These are phyloP conservation scores for Plasmodium knowlesi DNA, from an alignment of 169 alveolate species.

Conservation along the genomic window DNA sequence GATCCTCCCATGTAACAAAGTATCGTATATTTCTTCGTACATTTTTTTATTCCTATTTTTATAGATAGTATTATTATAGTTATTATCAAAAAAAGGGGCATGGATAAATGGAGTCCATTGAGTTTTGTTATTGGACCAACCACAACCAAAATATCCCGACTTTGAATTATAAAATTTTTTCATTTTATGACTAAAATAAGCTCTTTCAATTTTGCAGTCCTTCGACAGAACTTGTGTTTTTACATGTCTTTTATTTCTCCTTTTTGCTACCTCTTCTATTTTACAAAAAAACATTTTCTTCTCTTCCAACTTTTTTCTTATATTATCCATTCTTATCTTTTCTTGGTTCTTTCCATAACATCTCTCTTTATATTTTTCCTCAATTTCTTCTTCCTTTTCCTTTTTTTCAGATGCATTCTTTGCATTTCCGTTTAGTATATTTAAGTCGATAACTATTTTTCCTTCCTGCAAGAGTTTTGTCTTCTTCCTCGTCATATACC, in stretches of 20 bases:
- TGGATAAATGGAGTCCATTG: conserved; percentile 76
- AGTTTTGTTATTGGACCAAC: conserved; percentile 73
- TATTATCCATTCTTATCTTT: conserved; percentile 24
- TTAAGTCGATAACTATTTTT: conserved; percentile 56
- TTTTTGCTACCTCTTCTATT: conserved; percentile 67
- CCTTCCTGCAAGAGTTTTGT: conserved; percentile 65
- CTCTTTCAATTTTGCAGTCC: conserved; percentile 71
- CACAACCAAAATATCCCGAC: conserved; percentile 73
- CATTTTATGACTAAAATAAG: conserved; percentile 72
- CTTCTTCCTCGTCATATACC: conserved; percentile 25
- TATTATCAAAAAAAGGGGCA: conserved; percentile 75
- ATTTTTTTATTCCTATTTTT: conserved; percentile 74
- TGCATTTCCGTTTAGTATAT: neutral
- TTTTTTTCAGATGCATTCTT: neutral
- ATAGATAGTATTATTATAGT: conserved; percentile 54
- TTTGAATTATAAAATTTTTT: conserved; percentile 69
- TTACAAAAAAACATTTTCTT: conserved; percentile 68
- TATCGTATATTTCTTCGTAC: conserved; percentile 80
- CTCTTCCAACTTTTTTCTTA: conserved; percentile 38
- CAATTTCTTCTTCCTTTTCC: conserved; percentile 13
- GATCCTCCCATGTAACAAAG: conserved; percentile 84
- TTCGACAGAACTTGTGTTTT: conserved; percentile 66
- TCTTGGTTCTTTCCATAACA: conserved; percentile 10
- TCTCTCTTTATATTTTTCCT: conserved; percentile 28
- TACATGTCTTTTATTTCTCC: conserved; percentile 65